A percentile compares a stretch with the other conserved stretches of the same genome.
These are phyloP conservation scores for Withania somnifera DNA, from an alignment of 305 asterid genomes.

Conservation along the genomic window DNA sequence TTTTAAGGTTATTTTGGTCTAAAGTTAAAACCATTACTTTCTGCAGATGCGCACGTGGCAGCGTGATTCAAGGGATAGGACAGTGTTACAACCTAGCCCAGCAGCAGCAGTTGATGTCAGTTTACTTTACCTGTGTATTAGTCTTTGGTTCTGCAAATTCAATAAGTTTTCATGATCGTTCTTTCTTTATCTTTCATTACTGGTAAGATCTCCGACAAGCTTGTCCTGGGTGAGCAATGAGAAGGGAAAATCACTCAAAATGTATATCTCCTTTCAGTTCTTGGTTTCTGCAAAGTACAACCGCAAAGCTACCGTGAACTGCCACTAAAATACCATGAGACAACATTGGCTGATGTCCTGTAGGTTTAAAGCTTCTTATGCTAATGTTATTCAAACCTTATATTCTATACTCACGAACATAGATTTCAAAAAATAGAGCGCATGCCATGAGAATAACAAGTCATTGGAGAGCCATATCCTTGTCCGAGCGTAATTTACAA, in stretches of 20 bases:
- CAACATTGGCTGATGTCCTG: background rate
- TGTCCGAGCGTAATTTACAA: background rate
- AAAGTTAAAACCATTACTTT: background rate
- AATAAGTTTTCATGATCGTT: background rate
- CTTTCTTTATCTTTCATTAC: background rate
- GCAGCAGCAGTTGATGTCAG: slow-evolving; percentile 96
- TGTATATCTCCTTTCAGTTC: background rate
- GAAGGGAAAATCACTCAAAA: background rate
- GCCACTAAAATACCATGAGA: background rate
- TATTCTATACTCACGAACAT: background rate
- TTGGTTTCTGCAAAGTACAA: background rate
- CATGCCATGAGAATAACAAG: background rate
- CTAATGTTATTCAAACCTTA: background rate
- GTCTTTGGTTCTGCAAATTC: background rate
- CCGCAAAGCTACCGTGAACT: background rate
- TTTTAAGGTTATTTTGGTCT: background rate
- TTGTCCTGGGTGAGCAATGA: background rate
- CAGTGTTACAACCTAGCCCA: slow-evolving; percentile 83
- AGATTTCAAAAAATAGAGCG: background rate
- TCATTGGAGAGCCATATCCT: background rate
- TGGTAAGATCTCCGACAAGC: background rate
- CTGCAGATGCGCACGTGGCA: slow-evolving; percentile 91
- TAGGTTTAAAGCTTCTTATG: background rate
- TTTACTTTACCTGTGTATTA: slow-evolving; percentile 11
- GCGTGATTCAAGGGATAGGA: slow-evolving; percentile 82